Conservation (phyloP, 306 rosid species). For the Corylus americana region DNA sequence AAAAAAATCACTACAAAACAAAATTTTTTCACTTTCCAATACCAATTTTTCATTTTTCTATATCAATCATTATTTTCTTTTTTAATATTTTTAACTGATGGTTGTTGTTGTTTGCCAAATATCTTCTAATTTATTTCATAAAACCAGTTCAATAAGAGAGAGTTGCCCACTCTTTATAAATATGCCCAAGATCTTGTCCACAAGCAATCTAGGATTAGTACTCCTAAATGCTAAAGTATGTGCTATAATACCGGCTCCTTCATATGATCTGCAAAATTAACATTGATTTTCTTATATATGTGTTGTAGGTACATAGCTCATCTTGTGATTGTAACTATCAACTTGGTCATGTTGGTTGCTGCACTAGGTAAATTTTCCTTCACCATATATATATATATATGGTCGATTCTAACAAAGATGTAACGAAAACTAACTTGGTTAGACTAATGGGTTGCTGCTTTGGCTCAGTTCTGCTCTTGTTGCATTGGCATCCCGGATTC, state of each 20-base stretch:
- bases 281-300: neutral
- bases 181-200: no score
- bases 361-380: constrained; percentile 48
- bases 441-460: constrained; percentile 36
- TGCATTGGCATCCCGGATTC: constrained; percentile 76
- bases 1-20: no score
- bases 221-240: neutral
- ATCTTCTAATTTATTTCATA: no score
- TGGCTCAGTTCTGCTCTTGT: constrained; percentile 52
- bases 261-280: constrained; percentile 1
- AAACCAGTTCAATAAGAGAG: no score
- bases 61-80: no score
- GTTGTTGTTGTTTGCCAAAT: no score
- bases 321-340: constrained; percentile 48
- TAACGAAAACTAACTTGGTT: constrained; percentile 12
- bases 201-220: no score
- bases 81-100: no score
- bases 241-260: neutral
- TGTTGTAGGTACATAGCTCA: constrained; percentile 50
- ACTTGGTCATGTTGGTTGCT: constrained; percentile 49
- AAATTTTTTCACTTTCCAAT: no score
- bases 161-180: no score
- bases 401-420: neutral
- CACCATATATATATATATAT: neutral
- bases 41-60: no score